A percentile compares a stretch with the other conserved stretches of the same genome.
Conservation (phyloP, 257 asterid species). For the Nicotiana tabacum region DNA sequence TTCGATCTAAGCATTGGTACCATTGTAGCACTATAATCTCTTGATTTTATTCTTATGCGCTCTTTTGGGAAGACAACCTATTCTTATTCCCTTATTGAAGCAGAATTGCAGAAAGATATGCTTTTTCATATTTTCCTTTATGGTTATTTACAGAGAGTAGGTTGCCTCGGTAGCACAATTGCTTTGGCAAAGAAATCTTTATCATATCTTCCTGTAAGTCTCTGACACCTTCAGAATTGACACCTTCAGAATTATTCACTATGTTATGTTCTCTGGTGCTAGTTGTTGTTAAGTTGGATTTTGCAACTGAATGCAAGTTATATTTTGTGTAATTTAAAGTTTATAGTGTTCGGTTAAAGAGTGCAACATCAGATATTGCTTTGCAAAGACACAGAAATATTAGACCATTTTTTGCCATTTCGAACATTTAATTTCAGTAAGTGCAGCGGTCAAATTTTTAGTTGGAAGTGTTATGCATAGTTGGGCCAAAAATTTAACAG, state of each 20-base stretch:
- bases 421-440: background rate
- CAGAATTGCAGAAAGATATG: background rate
- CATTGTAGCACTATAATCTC: background rate
- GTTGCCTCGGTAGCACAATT: conserved; percentile 72
- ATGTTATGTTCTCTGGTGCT: background rate
- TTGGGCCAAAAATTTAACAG: background rate
- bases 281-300: background rate
- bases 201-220: conserved; percentile 61
- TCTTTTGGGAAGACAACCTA: background rate
- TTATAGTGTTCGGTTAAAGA: background rate
- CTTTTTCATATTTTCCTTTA: background rate
- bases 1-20: too few relatives aligned
- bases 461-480: background rate
- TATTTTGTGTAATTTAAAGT: background rate
- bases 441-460: background rate
- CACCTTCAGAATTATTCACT: background rate
- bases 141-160: conserved; percentile 48
- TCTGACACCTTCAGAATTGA: background rate
- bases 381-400: background rate
- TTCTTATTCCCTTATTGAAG: background rate
- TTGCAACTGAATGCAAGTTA: background rate
- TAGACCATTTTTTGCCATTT: background rate
- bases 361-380: background rate
- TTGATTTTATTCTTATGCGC: background rate
- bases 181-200: conserved; percentile 58